Evolutionary conservation across 2,329 filamentous ascomycete species (phyloP).

Genomic region (Exophiala lecanii-corni): DNA sequence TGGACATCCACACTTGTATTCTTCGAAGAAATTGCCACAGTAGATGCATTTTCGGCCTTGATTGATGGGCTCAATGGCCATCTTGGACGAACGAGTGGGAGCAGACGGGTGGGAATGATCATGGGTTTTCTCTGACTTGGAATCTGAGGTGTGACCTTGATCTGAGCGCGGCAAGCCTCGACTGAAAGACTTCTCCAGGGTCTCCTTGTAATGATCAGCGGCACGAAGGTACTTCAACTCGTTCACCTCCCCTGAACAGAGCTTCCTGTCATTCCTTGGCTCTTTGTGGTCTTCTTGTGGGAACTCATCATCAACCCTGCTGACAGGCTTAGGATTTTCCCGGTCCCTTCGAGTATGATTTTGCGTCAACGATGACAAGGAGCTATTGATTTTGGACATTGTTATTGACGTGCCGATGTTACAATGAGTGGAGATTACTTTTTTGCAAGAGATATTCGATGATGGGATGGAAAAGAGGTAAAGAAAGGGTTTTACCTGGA

Average conservation of each 20-base stretch:
- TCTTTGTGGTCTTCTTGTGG: too few species aligned
- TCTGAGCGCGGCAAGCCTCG: not conserved
- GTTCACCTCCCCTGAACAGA: too few species aligned
- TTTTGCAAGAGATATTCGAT: too few species aligned
- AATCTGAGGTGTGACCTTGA: not conserved
- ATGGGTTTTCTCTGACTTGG: not conserved
- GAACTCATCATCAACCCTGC: too few species aligned
- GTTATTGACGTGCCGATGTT: not conserved
- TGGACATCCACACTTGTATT: slow-evolving; percentile 7
- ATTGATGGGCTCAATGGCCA: not conserved
- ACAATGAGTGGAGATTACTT: not conserved
- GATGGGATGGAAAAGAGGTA: too few species aligned
- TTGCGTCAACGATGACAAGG: not conserved
- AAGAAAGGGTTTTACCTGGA: too few species aligned
- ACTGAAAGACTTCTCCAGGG: too few species aligned
- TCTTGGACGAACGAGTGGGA: not conserved
- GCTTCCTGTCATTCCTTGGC: too few species aligned
- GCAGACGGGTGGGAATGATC: not conserved
- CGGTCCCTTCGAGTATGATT: not conserved
- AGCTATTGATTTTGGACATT: slow-evolving; percentile 3
- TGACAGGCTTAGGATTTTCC: too few species aligned
- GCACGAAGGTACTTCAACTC: too few species aligned
- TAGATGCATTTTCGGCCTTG: slow-evolving; percentile 5
- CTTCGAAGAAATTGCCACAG: slow-evolving; percentile 8
- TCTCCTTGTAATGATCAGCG: too few species aligned